Conservation (phyloP, 108 stramenopile species). For the Aurantiochytrium sp. region DNA sequence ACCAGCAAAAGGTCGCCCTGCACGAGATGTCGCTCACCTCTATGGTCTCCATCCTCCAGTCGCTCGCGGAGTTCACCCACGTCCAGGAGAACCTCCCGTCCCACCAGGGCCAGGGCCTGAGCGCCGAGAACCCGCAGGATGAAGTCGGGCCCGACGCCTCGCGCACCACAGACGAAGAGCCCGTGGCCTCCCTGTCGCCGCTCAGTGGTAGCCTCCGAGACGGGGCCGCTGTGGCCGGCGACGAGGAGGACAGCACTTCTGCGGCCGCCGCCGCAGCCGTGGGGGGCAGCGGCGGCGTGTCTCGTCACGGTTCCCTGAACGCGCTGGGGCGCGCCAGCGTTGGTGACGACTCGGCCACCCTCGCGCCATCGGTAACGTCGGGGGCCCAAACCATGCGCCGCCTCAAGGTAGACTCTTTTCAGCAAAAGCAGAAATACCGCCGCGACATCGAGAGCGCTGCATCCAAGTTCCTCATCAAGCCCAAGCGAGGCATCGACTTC, state of each 20-base stretch:
- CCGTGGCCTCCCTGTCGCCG: neutral
- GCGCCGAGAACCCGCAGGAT: neutral
- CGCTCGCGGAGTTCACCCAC: neutral
- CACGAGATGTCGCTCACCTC: neutral
- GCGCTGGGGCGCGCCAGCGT: neutral
- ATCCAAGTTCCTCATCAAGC: slow-evolving; percentile 91
- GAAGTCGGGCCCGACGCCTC: neutral
- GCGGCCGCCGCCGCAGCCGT: too few species aligned
- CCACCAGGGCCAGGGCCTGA: too few species aligned
- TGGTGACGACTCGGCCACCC: neutral
- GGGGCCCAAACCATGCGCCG: neutral
- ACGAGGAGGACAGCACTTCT: too few species aligned
- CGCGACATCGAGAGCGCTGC: slow-evolving; percentile 64
- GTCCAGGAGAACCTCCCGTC: neutral
- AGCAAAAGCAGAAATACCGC: neutral
- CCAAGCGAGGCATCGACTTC: slow-evolving; percentile 77
- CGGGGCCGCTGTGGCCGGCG: too few species aligned
- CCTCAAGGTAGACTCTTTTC: slow-evolving; percentile 23
- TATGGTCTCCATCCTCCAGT: slow-evolving; percentile 6
- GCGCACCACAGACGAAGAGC: neutral
- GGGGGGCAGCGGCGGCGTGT: too few species aligned
- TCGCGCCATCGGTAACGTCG: neutral
- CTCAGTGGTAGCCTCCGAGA: neutral
- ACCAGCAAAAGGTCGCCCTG: neutral
- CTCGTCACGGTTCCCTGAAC: neutral